A percentile compares a stretch with the other conserved stretches of the same genome.
These are phyloP conservation scores for Curvularia sp. DNA, from an alignment of 2,329 filamentous ascomycete genomes.

Conservation along the genomic window DNA sequence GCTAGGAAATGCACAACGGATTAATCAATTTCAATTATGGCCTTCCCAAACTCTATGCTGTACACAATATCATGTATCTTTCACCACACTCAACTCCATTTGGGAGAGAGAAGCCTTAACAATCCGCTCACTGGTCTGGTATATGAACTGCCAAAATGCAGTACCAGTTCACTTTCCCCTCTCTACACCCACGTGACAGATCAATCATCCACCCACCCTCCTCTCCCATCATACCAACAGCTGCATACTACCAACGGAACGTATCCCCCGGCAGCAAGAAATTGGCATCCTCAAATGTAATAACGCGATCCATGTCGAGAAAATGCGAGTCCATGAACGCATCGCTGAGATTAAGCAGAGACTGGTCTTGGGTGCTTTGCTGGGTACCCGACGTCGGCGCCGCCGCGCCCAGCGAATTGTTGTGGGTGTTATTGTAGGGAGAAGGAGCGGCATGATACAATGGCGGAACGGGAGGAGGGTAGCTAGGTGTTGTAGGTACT, in stretches of 20 bases:
- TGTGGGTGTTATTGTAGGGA: neutral
- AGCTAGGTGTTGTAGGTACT: neutral
- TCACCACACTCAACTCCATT: too few relatives aligned
- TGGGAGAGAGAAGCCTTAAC: too few relatives aligned
- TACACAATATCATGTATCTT: too few relatives aligned
- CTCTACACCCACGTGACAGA: neutral
- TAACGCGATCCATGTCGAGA: slow-evolving; percentile 45
- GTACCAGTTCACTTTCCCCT: too few relatives aligned
- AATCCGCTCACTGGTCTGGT: too few relatives aligned
- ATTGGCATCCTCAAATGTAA: slow-evolving; percentile 47
- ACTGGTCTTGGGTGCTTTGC: slow-evolving; percentile 39
- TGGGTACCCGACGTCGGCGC: slow-evolving; percentile 7
- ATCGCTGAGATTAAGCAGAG: slow-evolving; percentile 39
- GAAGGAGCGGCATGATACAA: slow-evolving; percentile 8
- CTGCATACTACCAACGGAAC: slow-evolving; percentile 32
- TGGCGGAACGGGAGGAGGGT: slow-evolving; percentile 5
- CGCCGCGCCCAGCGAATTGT: neutral
- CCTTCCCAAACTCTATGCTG: too few relatives aligned
- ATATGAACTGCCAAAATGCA: too few relatives aligned
- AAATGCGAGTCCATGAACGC: slow-evolving; percentile 46
- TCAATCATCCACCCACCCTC: neutral
- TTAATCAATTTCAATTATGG: too few relatives aligned
- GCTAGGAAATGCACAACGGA: too few relatives aligned
- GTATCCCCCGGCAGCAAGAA: slow-evolving; percentile 43
- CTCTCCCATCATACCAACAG: neutral